Evolutionary conservation across 2,329 filamentous ascomycete species (phyloP), one percentile per base, ranked within the genome.

Genomic region (Trematosphaeria pertusa): DNA sequence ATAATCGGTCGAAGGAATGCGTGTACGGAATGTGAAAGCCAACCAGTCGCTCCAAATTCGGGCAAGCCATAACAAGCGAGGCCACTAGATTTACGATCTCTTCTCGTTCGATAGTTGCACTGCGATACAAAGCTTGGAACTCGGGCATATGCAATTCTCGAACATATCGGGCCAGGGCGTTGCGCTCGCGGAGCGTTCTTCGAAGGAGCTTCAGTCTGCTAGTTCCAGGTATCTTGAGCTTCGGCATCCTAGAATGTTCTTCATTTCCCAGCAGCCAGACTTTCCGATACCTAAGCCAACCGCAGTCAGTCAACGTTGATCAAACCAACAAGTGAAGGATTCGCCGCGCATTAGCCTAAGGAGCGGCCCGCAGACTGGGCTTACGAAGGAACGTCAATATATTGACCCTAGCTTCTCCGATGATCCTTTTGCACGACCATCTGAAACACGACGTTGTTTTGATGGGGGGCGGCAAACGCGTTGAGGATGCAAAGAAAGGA

Each of bases 41-140:
- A 22, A 77, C 61, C 6, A 85, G 64, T 19, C 75, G 74, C 63
- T 85, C 80, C 17, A 85, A 64, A 48, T 80, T 81, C 6, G 82
- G 81, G 56, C 81, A 85, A 2, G 77, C 76, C 76, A 83, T 82
- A 22, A 85, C 78, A 28, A 85, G 70, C 1, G 81, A 82, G 5
- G 80, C 79, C 14, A 84, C 65, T 14, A 79, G 48, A 46, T 82
- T 77, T 33, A 78, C 69, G 41, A 81, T 78, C 37, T 79, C 76
- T 57, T 79, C 73, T 59, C 73, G 73, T 47, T 75, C 74, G 20
- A 73, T 75, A 37, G 64, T 60, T 11, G 64, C 64, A 34, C 66
- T 57, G n/a, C 70, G 56, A 32, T 73, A 70, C 2, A 70, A 46
- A 3, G 61, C 54, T 31, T 81, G 74, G 39, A 80, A 68, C 34